A percentile compares a stretch with the other conserved stretches of the same genome.
Evolutionary conservation across 352 stramenopile genomes (phyloP).

Genomic region (Peronospora destructor): DNA sequence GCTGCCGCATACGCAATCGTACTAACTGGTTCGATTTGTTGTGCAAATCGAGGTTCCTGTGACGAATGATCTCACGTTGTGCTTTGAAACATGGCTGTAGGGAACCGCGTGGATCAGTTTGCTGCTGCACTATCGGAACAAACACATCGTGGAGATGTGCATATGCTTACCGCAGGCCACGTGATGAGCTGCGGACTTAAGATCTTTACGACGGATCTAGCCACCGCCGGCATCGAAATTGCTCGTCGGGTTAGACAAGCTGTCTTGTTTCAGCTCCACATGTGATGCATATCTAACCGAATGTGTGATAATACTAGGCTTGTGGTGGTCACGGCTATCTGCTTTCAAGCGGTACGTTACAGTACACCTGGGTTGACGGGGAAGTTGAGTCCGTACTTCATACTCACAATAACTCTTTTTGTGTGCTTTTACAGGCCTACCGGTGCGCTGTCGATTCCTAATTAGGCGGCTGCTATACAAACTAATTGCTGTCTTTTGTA

Average conservation of each 20-base stretch:
- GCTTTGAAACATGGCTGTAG: slow-evolving; percentile 11
- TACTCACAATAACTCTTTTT: slow-evolving; percentile 28
- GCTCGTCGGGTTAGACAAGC: slow-evolving; percentile 34
- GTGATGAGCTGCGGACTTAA: slow-evolving; percentile 62
- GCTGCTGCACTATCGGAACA: slow-evolving; percentile 34
- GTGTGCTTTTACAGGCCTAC: slow-evolving; percentile 17
- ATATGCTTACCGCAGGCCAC: slow-evolving; percentile 42
- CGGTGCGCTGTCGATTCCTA: slow-evolving; percentile 7
- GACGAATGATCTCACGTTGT: background rate
- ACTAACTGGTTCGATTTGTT: slow-evolving; percentile 31
- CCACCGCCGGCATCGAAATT: slow-evolving; percentile 42
- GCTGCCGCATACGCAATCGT: slow-evolving; percentile 89
- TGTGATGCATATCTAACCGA: background rate
- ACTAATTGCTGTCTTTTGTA: slow-evolving; percentile 4
- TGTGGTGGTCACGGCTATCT: slow-evolving; percentile 94
- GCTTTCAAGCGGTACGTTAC: slow-evolving; percentile 55
- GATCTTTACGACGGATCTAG: slow-evolving; percentile 47
- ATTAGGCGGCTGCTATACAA: slow-evolving; percentile 41
- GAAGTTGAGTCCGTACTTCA: slow-evolving; percentile 1
- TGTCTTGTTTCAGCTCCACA: background rate
- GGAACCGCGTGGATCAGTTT: slow-evolving; percentile 51
- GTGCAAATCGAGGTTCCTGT: background rate
- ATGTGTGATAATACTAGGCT: slow-evolving; percentile 27
- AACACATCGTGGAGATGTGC: slow-evolving; percentile 35
- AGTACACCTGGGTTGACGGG: background rate